phyloP scores from a whole-genome alignment of 2,329 filamentous ascomycete species.

The Cryphonectria radicalis region DNA sequence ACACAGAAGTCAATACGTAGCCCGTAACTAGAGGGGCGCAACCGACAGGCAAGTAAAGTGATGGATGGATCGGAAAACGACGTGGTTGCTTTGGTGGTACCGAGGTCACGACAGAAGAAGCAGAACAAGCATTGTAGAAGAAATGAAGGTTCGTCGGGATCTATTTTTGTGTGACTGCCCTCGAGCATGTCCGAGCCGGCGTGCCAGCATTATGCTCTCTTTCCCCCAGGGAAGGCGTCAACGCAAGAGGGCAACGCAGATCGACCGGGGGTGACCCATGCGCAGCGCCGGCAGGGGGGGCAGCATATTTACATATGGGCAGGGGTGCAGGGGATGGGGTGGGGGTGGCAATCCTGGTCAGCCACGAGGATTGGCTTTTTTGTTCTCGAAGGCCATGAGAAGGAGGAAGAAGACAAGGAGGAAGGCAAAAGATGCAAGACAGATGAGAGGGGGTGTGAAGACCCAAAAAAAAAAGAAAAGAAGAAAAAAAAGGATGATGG shows the following conservation, averaged over 20 bases:
- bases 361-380: constrained; percentile 23
- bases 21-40: not conserved
- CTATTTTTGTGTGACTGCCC: constrained; percentile 10
- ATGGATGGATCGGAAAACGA: not conserved
- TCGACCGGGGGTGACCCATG: constrained; percentile 6
- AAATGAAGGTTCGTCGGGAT: not conserved
- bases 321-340: not conserved
- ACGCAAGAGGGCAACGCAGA: not conserved
- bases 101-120: no score
- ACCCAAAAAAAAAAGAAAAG: not conserved
- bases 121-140: not conserved
- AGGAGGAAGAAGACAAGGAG: not conserved
- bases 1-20: not conserved
- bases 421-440: not conserved
- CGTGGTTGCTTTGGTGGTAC: not conserved
- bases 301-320: not conserved
- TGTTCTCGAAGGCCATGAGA: constrained; percentile 7
- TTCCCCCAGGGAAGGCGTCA: not conserved
- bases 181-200: constrained; percentile 4
- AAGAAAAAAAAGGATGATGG: no score
- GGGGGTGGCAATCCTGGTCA: constrained; percentile 23
- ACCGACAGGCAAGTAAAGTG: not conserved
- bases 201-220: not conserved
- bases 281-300: not conserved
- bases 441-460: no score